Base-by-base conservation (phyloP, 1,284 basidiomycete genomes). In the Sanghuangporus weigelae region DNA sequence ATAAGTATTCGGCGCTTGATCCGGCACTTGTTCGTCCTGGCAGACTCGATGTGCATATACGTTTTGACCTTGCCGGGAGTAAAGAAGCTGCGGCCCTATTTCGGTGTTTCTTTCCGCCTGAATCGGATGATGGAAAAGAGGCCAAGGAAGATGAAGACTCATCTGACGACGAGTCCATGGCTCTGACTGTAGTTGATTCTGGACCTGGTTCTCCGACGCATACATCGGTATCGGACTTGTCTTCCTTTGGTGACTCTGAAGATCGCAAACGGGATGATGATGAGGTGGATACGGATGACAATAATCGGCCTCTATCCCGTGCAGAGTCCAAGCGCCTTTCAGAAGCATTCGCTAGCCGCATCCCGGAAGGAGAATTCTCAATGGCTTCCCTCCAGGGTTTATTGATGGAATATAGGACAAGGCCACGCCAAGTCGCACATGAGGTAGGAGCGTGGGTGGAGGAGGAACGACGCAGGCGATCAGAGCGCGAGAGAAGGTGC, bases 331-430 rank as follows among this genome's bases (percentile, higher is more conserved):
- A 71, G 5, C 62, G 68, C 35, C 81, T 91, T 31, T 87, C 89
- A 0, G 70, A 72, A 14, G 73, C 74, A n/a, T 93, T 92, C 70
- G 78, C 83, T 1, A 75, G 77, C 1, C 71, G 72, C 1, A 78
- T 93, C 26, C 88, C 88, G 0, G 84, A 88, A 59, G 78, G 84
- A n/a, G 78, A 80, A 69, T 77, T 89, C 51, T 87, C 89, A 16
- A 89, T 92, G 82, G 89, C 91, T 8, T 79, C 78, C 44, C 76
- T 93, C 14, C 91, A 92, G 70, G 90, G 87, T 2, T 90, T 86
- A 71, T 71, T 93, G 59, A 87, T 93, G 86, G 76, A 74, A 35
- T 82, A 88, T 75, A 93, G 92, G 72, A 78, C 76, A 11, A 73
- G 79, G 0, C 89, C 91, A 1, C 73, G 76, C 60, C 77, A 78